Evolutionary conservation across 176 grass and related monocot species (phyloP), one percentile per base, ranked within the genome.

Genomic region (Oryza brachyantha): DNA sequence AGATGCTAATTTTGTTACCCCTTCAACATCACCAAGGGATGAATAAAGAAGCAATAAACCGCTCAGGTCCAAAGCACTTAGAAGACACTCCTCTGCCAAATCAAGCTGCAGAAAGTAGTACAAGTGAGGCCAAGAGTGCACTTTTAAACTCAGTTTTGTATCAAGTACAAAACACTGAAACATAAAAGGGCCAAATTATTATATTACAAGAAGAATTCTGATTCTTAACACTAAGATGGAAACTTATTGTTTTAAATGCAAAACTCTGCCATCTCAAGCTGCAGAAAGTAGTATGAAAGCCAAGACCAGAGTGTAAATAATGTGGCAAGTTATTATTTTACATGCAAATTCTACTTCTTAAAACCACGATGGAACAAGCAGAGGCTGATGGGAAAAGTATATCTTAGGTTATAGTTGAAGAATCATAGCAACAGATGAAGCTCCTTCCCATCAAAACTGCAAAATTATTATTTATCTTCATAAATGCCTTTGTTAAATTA

Each of bases 11-110:
- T 85, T 93, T 74, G 77, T 93, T 78, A 98, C 85, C 66, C 96
- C 96, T 38, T 98, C 92, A 61, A 88, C 80, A 89, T 93, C 92
- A 70, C 92, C 96, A 67, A 95, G 92, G 39, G 96, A 89, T 42
- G 96, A 98, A 78, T 98, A 98, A 57, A 98, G 62, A 80, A 98
- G 92, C 62, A 98, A 79, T 78, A 98, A 86, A 61, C 96, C 92
- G 73, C 96, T 95, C 31, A 98, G 90, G 45, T 98, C 96, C 83
- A 69, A 87, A 61, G 96, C 96, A 60, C 95, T 81, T 76, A 83
- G 72, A 25, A 98, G 84, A 79, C 96, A 98, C 81, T 98, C 92
- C 81, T 98, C 96, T 52, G 96, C 96, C 96, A 98, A 93, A 24
- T 91, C 90, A 54, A 98, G 85, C 96, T 98, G 87, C 54, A 85